phyloP scores from a whole-genome alignment of 2,329 filamentous ascomycete genomes.

The Xylaria sp. region DNA sequence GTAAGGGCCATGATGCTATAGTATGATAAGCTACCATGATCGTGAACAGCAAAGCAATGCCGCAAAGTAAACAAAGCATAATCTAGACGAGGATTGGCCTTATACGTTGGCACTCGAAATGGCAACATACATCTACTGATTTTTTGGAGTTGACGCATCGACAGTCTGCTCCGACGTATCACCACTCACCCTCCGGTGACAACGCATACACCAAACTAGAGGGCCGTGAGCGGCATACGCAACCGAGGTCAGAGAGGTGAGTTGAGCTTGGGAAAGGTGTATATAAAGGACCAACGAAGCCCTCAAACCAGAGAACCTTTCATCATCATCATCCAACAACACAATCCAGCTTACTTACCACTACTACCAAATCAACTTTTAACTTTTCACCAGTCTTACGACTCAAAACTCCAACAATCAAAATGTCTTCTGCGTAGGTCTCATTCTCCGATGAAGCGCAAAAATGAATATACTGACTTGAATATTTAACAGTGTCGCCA shows the following conservation, averaged over 20 bases:
- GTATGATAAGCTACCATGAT: conserved; percentile 18
- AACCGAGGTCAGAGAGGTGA: conserved; percentile 1
- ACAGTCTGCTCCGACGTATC: background rate
- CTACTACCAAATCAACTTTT: background rate
- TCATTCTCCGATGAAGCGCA: background rate
- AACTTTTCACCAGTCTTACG: conserved; percentile 3
- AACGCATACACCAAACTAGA: conserved; percentile 12
- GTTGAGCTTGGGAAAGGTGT: background rate
- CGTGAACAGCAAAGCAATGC: conserved; percentile 24
- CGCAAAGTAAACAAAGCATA: conserved; percentile 16
- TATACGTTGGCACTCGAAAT: conserved; percentile 33
- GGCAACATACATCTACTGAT: conserved; percentile 39
- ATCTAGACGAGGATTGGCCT: conserved; percentile 34
- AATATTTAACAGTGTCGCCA: background rate
- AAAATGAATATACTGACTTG: background rate
- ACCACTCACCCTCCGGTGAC: conserved; percentile 11
- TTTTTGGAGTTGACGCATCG: conserved; percentile 13
- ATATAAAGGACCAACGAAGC: background rate
- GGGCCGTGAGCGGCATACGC: background rate
- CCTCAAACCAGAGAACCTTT: conserved; percentile 1
- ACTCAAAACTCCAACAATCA: conserved; percentile 2
- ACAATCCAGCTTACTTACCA: conserved; percentile 1
- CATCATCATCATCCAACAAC: conserved; percentile 6
- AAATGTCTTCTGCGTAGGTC: conserved; percentile 8
- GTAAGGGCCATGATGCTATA: conserved; percentile 5